Base-by-base conservation (phyloP, 805 yeast species). In the Kodamaea leandrae region DNA sequence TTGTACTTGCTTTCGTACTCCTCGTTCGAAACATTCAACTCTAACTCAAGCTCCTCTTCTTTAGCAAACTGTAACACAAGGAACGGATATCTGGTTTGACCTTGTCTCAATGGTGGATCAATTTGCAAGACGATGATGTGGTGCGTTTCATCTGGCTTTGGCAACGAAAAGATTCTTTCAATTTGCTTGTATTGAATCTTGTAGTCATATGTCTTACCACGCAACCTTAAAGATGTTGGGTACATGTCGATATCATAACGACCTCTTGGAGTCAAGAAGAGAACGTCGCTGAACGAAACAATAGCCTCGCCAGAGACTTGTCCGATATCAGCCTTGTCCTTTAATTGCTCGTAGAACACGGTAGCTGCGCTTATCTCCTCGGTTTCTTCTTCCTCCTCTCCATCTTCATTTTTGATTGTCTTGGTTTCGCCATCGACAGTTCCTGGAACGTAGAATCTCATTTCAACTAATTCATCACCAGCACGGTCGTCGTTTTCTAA, bases 171-270 rank as follows among this genome's bases (percentile, higher is more conserved):
- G 26, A 93, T 80, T 55, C 96, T 77, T 63, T 89, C 96, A 47
- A 93, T 82, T 58, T 89, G 93, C 55, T 82, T 76, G 64, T 86
- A 91, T 61, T 86, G 96, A 45, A 93, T 77, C 66, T 91, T 93
- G 74, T 93, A 95, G 61, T 93, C 99, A 66, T 93, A 93, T 2
- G 98, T 93, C 65, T 91, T 93, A 61, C 99, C 99, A 55, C 99
- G 81, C 39, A 93, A 74, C 58, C 98, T 81, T 64, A 93, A 77
- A 38, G 93, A 85, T 21, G 79, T 77, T 25, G 86, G 82, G 64
- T 86, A 93, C 82, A 93, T 83, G 63, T 91, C 97, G 53, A 93
- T 85, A 62, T 93, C 98, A 62, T 90, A 93, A 64, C 99, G 91
- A 50, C 99, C 99, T 76, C 99, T 83, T 55, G 99, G 99, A 1